These are phyloP conservation scores for Stachybotrys echinatus DNA, from an alignment of 2,329 filamentous ascomycete genomes.

Conservation along the genomic window DNA sequence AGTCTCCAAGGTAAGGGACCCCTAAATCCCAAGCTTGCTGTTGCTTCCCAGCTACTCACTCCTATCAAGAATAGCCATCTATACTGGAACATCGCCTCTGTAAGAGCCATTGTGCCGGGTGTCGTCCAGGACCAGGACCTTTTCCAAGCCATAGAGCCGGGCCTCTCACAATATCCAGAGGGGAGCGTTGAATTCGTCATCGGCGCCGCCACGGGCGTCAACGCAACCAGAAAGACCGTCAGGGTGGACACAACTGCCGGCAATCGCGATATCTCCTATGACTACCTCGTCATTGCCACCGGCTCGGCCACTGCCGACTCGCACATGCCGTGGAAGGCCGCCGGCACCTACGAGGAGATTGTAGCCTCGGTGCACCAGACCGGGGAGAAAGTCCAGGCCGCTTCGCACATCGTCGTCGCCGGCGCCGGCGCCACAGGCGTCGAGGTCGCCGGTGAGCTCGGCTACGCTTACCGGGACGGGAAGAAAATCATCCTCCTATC, in stretches of 20 bases:
- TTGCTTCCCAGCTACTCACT: too few species aligned
- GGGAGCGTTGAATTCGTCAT: conserved; percentile 46
- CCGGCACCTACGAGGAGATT: conserved; percentile 39
- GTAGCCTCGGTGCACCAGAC: conserved; percentile 33
- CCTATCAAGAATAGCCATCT: conserved; percentile 45
- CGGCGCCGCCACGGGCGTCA: conserved; percentile 38
- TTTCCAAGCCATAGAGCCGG: conserved; percentile 41
- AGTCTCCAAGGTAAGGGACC: conserved; percentile 43
- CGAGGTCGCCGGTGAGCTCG: conserved; percentile 51
- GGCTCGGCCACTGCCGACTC: conserved; percentile 38
- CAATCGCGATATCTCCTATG: conserved; percentile 36
- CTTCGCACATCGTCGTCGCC: conserved; percentile 49
- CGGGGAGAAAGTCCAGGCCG: conserved; percentile 34
- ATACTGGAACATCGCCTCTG: conserved; percentile 53
- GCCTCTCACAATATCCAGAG: conserved; percentile 43
- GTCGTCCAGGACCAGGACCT: conserved; percentile 43
- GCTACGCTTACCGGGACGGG: conserved; percentile 38
- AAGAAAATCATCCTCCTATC: conserved; percentile 46
- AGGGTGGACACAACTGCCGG: conserved; percentile 26
- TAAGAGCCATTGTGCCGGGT: conserved; percentile 49
- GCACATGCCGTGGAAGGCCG: conserved; percentile 48
- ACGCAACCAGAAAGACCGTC: conserved; percentile 33
- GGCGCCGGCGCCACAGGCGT: conserved; percentile 52
- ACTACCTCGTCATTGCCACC: conserved; percentile 54
- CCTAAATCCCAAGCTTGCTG: neutral